Percentiles rank a stretch among this genome's conserved stretches.
These are phyloP conservation scores for Lophiostoma macrostomum DNA, from an alignment of 495 filamentous ascomycete genomes.

Conservation along the genomic window DNA sequence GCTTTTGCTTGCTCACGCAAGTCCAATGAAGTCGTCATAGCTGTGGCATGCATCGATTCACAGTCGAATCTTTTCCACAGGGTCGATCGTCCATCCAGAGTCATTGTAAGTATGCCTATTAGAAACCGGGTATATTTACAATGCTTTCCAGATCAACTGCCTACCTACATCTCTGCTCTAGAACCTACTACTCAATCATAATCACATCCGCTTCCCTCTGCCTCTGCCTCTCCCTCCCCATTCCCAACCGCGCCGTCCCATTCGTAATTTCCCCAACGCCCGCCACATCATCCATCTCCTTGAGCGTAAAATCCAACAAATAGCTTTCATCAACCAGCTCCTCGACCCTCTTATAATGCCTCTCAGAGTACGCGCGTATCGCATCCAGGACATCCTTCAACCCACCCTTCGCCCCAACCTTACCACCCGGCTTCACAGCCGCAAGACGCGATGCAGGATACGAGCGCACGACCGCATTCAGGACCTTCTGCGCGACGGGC, in stretches of 20 bases:
- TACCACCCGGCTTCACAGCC: constrained; percentile 53
- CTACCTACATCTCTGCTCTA: neutral
- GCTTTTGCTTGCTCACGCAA: too few relatives aligned
- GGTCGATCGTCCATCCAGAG: too few relatives aligned
- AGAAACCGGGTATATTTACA: constrained; percentile 3
- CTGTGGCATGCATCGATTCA: too few relatives aligned
- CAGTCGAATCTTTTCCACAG: too few relatives aligned
- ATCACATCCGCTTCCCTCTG: constrained; percentile 14
- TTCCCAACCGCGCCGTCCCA: constrained; percentile 4
- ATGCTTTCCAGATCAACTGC: neutral
- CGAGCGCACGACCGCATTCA: constrained; percentile 71
- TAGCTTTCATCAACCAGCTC: constrained; percentile 92
- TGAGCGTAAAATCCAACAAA: constrained; percentile 85
- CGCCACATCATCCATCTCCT: constrained; percentile 81
- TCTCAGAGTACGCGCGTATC: constrained; percentile 81
- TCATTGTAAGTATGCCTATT: too few relatives aligned
- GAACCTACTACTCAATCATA: neutral
- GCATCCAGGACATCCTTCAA: constrained; percentile 80
- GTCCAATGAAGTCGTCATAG: too few relatives aligned
- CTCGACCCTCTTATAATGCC: constrained; percentile 83
- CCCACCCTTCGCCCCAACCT: constrained; percentile 46
- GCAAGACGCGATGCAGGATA: constrained; percentile 74
- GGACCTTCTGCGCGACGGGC: constrained; percentile 77
- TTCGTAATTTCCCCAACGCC: constrained; percentile 28
- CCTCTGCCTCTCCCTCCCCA: constrained; percentile 20